Evolutionary conservation across 2,329 filamentous ascomycete species (phyloP).

Genomic region (Capronia epimyces): DNA sequence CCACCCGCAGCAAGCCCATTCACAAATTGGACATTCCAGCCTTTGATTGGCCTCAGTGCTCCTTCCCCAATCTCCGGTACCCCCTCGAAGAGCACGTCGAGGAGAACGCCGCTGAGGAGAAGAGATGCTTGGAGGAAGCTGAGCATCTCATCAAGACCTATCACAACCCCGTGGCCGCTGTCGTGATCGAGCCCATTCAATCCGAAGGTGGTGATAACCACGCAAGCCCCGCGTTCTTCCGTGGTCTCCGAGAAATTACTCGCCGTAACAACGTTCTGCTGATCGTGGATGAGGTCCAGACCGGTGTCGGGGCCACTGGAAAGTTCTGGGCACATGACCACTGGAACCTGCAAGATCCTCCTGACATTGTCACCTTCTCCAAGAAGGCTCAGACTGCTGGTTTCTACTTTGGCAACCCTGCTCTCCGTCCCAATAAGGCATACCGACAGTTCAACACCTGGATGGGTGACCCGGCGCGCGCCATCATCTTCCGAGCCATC

Average conservation of each 20-base stretch:
- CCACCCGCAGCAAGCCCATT: slow-evolving; percentile 85
- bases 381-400: slow-evolving; percentile 94
- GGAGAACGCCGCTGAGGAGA: slow-evolving; percentile 77
- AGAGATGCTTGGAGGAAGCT: slow-evolving; percentile 73
- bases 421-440: slow-evolving; percentile 80
- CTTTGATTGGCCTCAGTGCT: slow-evolving; percentile 89
- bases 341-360: slow-evolving; percentile 73
- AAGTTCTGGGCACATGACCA: slow-evolving; percentile 97
- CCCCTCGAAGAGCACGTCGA: slow-evolving; percentile 71
- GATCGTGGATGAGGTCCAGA: slow-evolving; percentile 93
- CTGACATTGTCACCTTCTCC: slow-evolving; percentile 90
- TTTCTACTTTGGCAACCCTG: slow-evolving; percentile 80
- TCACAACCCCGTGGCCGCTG: slow-evolving; percentile 72
- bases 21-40: slow-evolving; percentile 93
- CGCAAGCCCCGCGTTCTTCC: slow-evolving; percentile 82
- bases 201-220: slow-evolving; percentile 95
- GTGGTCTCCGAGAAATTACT: slow-evolving; percentile 71
- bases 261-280: slow-evolving; percentile 58
- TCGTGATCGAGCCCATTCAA: slow-evolving; percentile 85
- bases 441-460: slow-evolving; percentile 97
- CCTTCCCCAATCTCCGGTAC: slow-evolving; percentile 81
- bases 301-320: slow-evolving; percentile 83
- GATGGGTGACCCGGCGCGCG: slow-evolving; percentile 88
- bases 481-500: slow-evolving; percentile 80
- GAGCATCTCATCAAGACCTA: slow-evolving; percentile 74